Percentiles rank a stretch among this genome's conserved stretches.
Evolutionary conservation across 805 yeast genomes (phyloP).

Genomic region (Sugiyamaella mastotermitis): DNA sequence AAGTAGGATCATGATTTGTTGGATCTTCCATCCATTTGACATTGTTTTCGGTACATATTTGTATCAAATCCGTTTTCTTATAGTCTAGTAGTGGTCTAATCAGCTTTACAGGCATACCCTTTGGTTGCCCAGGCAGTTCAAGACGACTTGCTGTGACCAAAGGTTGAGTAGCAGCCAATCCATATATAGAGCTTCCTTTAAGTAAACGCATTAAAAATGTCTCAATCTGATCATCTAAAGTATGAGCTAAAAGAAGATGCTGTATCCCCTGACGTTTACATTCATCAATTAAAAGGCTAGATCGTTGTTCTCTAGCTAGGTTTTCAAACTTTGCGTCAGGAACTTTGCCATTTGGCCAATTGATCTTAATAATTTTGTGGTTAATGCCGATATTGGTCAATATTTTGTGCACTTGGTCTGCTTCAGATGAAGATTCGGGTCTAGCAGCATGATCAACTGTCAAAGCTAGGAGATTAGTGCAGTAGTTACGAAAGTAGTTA

Average conservation of each 20-base stretch:
- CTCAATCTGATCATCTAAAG: slow-evolving; percentile 65
- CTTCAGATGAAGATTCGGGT: slow-evolving; percentile 44
- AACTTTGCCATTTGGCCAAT: slow-evolving; percentile 14
- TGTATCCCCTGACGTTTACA: slow-evolving; percentile 34
- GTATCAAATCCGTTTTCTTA: slow-evolving; percentile 39
- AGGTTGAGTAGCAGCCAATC: slow-evolving; percentile 50
- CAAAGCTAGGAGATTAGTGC: slow-evolving; percentile 39
- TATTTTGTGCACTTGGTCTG: slow-evolving; percentile 32
- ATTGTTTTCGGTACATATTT: slow-evolving; percentile 37
- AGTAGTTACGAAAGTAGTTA: slow-evolving; percentile 29
- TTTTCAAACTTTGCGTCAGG: slow-evolving; percentile 43
- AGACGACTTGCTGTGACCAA: slow-evolving; percentile 20
- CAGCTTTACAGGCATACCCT: slow-evolving; percentile 20
- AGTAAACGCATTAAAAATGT: slow-evolving; percentile 54
- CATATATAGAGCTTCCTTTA: slow-evolving; percentile 43
- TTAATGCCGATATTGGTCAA: slow-evolving; percentile 29
- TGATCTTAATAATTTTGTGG: slow-evolving; percentile 27
- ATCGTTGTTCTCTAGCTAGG: slow-evolving; percentile 52
- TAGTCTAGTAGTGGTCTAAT: slow-evolving; percentile 50
- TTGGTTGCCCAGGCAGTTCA: neutral
- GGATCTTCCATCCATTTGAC: slow-evolving; percentile 66
- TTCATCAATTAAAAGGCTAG: slow-evolving; percentile 36
- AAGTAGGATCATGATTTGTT: slow-evolving; percentile 48
- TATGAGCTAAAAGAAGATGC: slow-evolving; percentile 59
- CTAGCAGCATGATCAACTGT: slow-evolving; percentile 64